phyloP scores from a whole-genome alignment of 2,329 filamentous ascomycete genomes.

The Periglandula ipomoeae region DNA sequence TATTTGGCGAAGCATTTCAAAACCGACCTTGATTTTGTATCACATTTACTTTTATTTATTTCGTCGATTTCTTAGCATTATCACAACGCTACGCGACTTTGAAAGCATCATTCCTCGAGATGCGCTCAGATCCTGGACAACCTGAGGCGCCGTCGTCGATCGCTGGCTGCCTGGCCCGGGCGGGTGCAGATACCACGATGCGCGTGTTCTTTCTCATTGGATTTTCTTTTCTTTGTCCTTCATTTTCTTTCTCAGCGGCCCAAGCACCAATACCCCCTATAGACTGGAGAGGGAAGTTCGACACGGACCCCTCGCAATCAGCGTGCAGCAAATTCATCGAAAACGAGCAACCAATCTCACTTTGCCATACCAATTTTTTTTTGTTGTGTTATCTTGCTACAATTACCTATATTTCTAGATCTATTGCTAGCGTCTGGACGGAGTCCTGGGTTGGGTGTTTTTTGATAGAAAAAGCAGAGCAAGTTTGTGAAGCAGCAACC shows the following conservation, averaged over 20 bases:
- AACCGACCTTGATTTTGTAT: constrained; percentile 12
- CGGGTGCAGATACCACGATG: background rate
- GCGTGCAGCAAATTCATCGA: constrained; percentile 18
- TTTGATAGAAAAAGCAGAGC: constrained; percentile 1
- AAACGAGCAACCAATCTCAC: constrained; percentile 17
- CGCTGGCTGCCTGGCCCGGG: background rate
- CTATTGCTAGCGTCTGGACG: constrained; percentile 1
- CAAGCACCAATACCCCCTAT: constrained; percentile 28
- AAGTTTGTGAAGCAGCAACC: background rate
- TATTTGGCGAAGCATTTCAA: constrained; percentile 1
- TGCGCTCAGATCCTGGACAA: background rate
- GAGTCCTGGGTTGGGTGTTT: background rate
- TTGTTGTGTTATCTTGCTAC: constrained; percentile 14
- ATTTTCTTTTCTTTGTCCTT: background rate
- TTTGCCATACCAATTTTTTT: constrained; percentile 15
- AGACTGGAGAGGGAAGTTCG: constrained; percentile 22
- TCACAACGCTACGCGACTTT: background rate
- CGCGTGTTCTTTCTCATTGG: background rate
- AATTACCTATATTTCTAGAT: background rate
- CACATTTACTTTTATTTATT: constrained; percentile 9
- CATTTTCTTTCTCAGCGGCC: constrained; percentile 13
- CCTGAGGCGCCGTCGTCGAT: background rate
- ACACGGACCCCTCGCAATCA: constrained; percentile 15
- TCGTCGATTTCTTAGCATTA: background rate
- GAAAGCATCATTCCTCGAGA: background rate